Conservation (phyloP, 345 rosid genomes). For the Capsella bursapastoris region DNA sequence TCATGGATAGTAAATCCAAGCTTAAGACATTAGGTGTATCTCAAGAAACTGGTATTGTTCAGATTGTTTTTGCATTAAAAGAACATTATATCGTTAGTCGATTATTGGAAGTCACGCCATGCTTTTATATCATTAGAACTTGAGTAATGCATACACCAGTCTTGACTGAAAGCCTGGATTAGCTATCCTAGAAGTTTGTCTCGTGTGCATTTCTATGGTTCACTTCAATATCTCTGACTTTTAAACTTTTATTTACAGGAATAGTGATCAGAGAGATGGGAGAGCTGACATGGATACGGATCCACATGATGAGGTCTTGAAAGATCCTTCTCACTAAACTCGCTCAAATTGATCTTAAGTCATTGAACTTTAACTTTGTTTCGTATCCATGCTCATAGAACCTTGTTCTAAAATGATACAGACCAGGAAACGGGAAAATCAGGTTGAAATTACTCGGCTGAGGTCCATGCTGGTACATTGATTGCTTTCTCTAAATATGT, state of each 20-base stretch:
- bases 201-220: neutral
- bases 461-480: slow-evolving; percentile 78
- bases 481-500: slow-evolving; percentile 30
- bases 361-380: slow-evolving; percentile 1
- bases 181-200: neutral
- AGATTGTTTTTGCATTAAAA: neutral
- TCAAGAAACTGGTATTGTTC: neutral
- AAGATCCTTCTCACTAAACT: slow-evolving; percentile 18
- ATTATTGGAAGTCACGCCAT: neutral
- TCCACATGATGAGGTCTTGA: slow-evolving; percentile 59
- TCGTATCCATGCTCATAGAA: slow-evolving; percentile 28
- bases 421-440: slow-evolving; percentile 54
- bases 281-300: slow-evolving; percentile 48
- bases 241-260: slow-evolving; percentile 46
- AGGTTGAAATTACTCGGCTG: slow-evolving; percentile 64
- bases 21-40: neutral
- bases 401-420: slow-evolving; percentile 48
- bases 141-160: neutral
- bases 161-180: neutral
- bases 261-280: slow-evolving; percentile 36
- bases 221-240: neutral
- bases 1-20: neutral
- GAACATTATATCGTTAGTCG: neutral
- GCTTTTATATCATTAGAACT: slow-evolving; percentile 1
- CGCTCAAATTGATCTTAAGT: slow-evolving; percentile 17